Evolutionary conservation across 2,329 filamentous ascomycete species (phyloP).

Genomic region (Aureobasidium sp.): DNA sequence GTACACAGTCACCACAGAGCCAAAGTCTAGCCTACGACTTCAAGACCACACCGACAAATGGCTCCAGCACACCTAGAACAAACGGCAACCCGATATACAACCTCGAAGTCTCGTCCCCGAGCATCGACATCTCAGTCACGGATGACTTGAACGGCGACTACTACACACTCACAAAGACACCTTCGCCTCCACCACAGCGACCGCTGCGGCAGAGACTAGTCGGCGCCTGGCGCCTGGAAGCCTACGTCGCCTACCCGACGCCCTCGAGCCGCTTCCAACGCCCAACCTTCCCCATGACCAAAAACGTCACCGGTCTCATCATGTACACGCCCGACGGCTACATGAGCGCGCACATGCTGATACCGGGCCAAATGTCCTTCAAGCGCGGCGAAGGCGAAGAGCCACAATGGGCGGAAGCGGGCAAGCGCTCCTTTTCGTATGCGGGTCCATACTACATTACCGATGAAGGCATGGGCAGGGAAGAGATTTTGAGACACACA

Average conservation of each 20-base stretch:
- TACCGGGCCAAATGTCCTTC: conserved; percentile 29
- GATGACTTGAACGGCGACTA: conserved; percentile 29
- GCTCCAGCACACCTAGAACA: conserved; percentile 11
- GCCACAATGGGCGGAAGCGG: conserved; percentile 34
- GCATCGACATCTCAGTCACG: neutral
- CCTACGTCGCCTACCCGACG: conserved; percentile 33
- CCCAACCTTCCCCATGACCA: conserved; percentile 27
- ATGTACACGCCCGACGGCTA: conserved; percentile 30
- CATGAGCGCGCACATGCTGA: conserved; percentile 29
- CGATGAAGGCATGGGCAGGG: conserved; percentile 28
- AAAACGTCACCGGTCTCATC: conserved; percentile 27
- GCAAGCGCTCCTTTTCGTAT: conserved; percentile 32
- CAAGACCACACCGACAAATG: neutral
- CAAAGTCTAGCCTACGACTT: neutral
- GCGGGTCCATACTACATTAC: conserved; percentile 34
- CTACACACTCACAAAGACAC: conserved; percentile 25
- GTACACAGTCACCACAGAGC: neutral
- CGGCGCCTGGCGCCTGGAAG: conserved; percentile 33
- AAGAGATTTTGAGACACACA: conserved; percentile 31
- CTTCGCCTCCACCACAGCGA: conserved; percentile 24
- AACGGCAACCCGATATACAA: neutral
- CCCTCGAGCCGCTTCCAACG: conserved; percentile 28
- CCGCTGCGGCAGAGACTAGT: conserved; percentile 29
- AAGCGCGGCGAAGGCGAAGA: conserved; percentile 32
- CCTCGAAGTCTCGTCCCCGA: neutral